Base-by-base conservation (phyloP, 345 rosid genomes). In the Microthlaspi erraticum region DNA sequence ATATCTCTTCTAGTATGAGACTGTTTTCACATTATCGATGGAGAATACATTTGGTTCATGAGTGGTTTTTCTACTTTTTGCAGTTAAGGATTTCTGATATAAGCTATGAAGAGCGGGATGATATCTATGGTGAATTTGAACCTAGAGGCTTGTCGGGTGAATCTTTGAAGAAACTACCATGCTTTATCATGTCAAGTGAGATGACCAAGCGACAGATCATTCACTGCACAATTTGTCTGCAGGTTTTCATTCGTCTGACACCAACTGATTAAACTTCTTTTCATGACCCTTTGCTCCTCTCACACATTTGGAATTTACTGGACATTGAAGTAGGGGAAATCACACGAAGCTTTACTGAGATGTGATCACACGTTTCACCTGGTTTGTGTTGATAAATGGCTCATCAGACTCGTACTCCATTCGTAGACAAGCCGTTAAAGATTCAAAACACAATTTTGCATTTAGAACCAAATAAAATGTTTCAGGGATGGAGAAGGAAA, bases 361-460 rank as follows among this genome's bases (percentile, higher is more conserved):
- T 91, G 95, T 78, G 72, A 74, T 68, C 97, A 91, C 60, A 78
- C 80, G 17, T 91, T 85, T 81, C 97, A 91, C 74, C 69, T 87
- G 78, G 79, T 78, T n/a, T 91, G 97, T 66, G 92, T 91, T 52
- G 95, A 88, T 76, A 87, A 78, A 81, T 91, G 92, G 97, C 89
- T 23, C 26, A 23, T 23, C 26, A 23, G 1, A 68, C 89, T 86
- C 94, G 0, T 91, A 92, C 71, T 94, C 94, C 19, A 73, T 91
- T 18, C 85, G 97, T 73, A 85, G 95, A 79, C 91, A 65, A 62
- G 78, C 75, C 42, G 87, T 88, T 11, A 77, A 81, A 82, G 66
- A 50, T 11, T 61, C 59, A 56, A 26, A 36, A 9, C 43, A 46
- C 26, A 23, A 23, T 23, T 23, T 23, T 23, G 26, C 3, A 23